Percentiles rank a stretch among this genome's conserved stretches.
These are phyloP conservation scores for Blastobotrys niveus DNA, from an alignment of 1,139 yeast species.

Conservation along the genomic window DNA sequence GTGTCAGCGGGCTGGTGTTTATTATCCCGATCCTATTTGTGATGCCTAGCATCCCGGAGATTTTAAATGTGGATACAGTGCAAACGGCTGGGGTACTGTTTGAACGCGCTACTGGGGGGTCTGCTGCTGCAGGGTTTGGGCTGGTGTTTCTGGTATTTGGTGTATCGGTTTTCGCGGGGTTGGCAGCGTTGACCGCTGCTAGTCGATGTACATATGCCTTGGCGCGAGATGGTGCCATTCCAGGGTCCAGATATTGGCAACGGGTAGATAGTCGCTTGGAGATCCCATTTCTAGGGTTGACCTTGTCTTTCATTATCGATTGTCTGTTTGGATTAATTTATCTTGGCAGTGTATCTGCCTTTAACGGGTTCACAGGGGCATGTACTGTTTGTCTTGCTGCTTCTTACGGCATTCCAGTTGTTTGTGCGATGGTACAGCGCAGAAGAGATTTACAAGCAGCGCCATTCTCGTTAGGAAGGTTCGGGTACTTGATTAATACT, in stretches of 20 bases:
- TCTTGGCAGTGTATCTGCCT: background rate
- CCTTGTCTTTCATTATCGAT: background rate
- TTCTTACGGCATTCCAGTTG: background rate
- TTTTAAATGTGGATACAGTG: background rate
- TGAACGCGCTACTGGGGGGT: background rate
- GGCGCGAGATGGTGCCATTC: conserved; percentile 3
- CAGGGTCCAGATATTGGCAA: conserved; percentile 1
- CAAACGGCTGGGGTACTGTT: conserved; percentile 1
- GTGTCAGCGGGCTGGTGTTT: background rate
- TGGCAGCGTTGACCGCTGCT: background rate
- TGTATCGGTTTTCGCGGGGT: background rate
- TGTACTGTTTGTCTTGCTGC: background rate
- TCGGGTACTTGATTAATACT: background rate
- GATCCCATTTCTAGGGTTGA: background rate
- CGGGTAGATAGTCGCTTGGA: background rate
- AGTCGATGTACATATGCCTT: conserved; percentile 6
- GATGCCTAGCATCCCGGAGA: background rate
- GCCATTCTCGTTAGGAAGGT: background rate
- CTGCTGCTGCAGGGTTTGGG: background rate
- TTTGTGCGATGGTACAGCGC: background rate
- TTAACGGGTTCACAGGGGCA: background rate
- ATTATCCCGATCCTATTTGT: background rate
- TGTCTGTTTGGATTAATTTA: background rate
- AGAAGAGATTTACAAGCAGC: background rate
- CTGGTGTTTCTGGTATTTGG: background rate